Base-by-base conservation (phyloP, 116 monocot genomes). In the Zostera marina region DNA sequence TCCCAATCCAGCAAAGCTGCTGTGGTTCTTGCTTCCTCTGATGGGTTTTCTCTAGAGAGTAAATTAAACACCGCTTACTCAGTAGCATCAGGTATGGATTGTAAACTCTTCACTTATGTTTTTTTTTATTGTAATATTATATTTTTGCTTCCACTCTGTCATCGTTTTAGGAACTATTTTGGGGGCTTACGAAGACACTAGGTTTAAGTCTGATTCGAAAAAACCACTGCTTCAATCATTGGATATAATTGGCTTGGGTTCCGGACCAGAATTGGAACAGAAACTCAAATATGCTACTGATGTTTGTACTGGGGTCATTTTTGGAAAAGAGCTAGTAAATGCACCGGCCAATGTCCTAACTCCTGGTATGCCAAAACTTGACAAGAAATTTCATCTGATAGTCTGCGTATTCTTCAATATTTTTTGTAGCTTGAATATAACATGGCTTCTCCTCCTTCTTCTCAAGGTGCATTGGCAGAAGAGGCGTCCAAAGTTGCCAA, bases 301-400 rank as follows among this genome's bases (percentile, higher is more conserved):
- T 72, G 74, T 88, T 67, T 74, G 74, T 60, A 69, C 85, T 10
- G 96, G 96, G 2, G 81, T 96, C 45, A 88, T 96, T 45, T 85
- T 96, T 55, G 96, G 82, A 12, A 84, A 65, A 63, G 96, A 88
- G 57, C 96, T 96, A 65, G 96, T 96, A 40, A 96, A 96, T 82
- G 77, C 96, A 47, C 96, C 96, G 26, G 96, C 96, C 8, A 96
- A 96, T 85, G 96, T 96, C 42, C 85, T 88, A 32, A 96, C 89
- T 2, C 96, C 96, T 74, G 89, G 94, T 88, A 54, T 56, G 79
- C 60, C 52, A 47, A 15, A 15, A 15, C 45, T 54, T 68, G 17
- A 16, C 15, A 16, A 16, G 8, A 48, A 5, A 16, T n/a, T 48
- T 3, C 19, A 19, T 9, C 48, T 45, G 12, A 11, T 11, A 45